Conservation (phyloP, 306 rosid species). For the Trifolium pratense region DNA sequence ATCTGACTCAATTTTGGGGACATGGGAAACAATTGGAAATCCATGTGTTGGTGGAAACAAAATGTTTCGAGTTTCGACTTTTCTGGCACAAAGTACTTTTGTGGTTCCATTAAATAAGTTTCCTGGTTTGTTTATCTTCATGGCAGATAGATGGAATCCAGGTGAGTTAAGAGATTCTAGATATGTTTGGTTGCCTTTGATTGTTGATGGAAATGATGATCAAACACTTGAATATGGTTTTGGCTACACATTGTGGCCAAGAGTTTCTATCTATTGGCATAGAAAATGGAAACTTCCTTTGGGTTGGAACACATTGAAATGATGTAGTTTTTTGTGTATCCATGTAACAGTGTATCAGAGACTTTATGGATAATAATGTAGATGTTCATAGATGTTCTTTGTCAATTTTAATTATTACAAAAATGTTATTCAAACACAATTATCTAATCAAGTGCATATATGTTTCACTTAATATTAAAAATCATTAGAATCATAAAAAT, state of each 20-base stretch:
- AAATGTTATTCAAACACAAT: no score
- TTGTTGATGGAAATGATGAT: conserved; percentile 77
- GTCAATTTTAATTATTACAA: neutral
- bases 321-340: neutral
- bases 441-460: no score
- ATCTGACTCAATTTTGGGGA: conserved; percentile 73
- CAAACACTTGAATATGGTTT: conserved; percentile 69
- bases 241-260: conserved; percentile 79
- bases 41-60: conserved; percentile 90
- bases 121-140: conserved; percentile 74
- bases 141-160: conserved; percentile 97
- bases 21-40: conserved; percentile 92
- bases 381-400: neutral
- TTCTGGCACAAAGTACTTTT: conserved; percentile 87
- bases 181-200: conserved; percentile 93
- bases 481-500: no score
- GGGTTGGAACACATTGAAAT: conserved; percentile 18
- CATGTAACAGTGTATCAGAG: no score
- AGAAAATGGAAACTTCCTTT: conserved; percentile 86
- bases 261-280: conserved; percentile 94
- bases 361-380: neutral
- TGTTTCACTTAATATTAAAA: no score
- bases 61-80: conserved; percentile 64
- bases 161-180: conserved; percentile 81
- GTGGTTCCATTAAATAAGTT: conserved; percentile 69